Evolutionary conservation across 1,139 yeast species (phyloP), one percentile per base, ranked within the genome.

Genomic region (Diutina ranongensis): DNA sequence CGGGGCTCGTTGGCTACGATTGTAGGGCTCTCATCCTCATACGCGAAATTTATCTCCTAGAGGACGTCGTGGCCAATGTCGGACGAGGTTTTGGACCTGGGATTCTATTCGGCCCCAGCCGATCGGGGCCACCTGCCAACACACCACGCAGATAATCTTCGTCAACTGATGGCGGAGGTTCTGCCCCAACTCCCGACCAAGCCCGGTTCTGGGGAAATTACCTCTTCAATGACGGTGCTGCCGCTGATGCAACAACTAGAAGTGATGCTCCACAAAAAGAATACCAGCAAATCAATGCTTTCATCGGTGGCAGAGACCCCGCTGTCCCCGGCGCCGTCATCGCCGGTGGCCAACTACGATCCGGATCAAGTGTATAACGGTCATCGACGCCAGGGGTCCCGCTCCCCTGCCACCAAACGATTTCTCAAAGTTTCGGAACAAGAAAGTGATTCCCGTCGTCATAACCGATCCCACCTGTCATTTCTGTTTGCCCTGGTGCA

Each of bases 201-300:
- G 28, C 10, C 28, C 10, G 28, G 28, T n/a, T n/a, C 13, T 4
- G 34, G 34, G 13, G 34, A 12, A 31, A n/a, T n/a, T 31, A 31
- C 34, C 34, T 4, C 4, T 4, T 9, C 34, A 9, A 38, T 38
- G 42, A 38, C 31, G 20, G 42, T 38, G 33, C 42, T 38, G 42
- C 42, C 42, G 31, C 42, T 38, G 42, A 38, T 38, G 42, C 31
- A 38, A 25, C 42, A 38, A 32, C 16, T 38, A 13, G 42, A 38
- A 16, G 21, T 16, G 31, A 38, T 38, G 16, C 32, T 38, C n/a
- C 32, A 38, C 13, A 9, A 21, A n/a, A 38, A 38, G 42, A n/a
- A 16, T n/a, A 25, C 12, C 18, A 16, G 20, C n/a, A 13, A 16
- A 8, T 16, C 22, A 15, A 13, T 5, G 16, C 16, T 13, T 4